phyloP scores from a whole-genome alignment of 306 rosid genomes.

The Dicorynia guianensis region DNA sequence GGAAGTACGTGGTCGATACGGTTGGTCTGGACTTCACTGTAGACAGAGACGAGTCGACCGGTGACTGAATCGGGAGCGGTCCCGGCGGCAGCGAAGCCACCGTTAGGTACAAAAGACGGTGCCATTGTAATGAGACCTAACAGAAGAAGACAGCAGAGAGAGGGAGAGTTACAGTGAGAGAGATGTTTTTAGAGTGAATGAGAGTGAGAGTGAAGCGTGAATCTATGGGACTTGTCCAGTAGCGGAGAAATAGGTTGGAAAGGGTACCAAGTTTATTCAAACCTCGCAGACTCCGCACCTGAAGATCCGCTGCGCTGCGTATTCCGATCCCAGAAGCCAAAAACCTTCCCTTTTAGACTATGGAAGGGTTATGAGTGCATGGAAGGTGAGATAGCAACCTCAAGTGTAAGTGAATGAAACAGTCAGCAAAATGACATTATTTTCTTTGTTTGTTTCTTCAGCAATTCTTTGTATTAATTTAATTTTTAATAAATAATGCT shows the following conservation, averaged over 20 bases:
- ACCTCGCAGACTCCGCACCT: not conserved
- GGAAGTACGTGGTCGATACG: constrained; percentile 79
- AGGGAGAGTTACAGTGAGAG: not conserved
- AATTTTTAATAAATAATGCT: too few species aligned
- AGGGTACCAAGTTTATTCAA: not conserved
- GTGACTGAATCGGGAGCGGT: constrained; percentile 38
- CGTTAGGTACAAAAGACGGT: constrained; percentile 56
- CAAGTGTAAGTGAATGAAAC: too few species aligned
- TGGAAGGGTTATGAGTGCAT: too few species aligned
- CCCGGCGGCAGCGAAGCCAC: constrained; percentile 42
- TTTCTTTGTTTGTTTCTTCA: too few species aligned
- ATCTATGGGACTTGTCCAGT: not conserved
- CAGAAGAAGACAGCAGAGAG: not conserved
- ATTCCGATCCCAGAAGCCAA: not conserved
- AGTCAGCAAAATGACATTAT: too few species aligned
- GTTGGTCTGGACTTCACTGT: constrained; percentile 81
- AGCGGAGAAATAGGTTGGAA: not conserved
- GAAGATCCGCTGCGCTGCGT: not conserved
- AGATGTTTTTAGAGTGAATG: not conserved
- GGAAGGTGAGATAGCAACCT: not conserved
- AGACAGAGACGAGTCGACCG: constrained; percentile 69
- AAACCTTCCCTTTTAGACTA: too few species aligned
- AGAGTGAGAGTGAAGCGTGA: not conserved
- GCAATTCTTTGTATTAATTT: too few species aligned
- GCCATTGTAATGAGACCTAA: constrained; percentile 55